Percentiles rank a stretch among this genome's conserved stretches.
Evolutionary conservation across 2,329 filamentous ascomycete genomes (phyloP).

Genomic region (Fusarium penzigii): DNA sequence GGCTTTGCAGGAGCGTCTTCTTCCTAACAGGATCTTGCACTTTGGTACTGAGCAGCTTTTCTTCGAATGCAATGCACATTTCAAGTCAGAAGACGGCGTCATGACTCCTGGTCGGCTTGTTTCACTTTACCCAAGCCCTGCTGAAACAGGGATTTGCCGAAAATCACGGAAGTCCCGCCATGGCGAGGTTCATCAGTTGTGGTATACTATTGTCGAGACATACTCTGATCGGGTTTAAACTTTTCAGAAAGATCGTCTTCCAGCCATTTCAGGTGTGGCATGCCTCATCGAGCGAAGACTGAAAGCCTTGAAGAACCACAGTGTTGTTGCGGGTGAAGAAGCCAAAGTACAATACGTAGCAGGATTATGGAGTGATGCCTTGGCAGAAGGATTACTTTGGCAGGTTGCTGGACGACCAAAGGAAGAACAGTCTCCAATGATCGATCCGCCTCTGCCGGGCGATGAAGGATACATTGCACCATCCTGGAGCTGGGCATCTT

Average conservation of each 20-base stretch:
- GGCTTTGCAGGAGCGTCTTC: conserved; percentile 11
- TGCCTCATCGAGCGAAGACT: background rate
- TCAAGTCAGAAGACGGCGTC: conserved; percentile 8
- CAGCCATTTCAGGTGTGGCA: conserved; percentile 1
- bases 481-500: conserved; percentile 12
- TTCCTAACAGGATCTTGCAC: conserved; percentile 5
- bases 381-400: conserved; percentile 2
- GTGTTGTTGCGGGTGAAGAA: background rate
- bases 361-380: conserved; percentile 2
- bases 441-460: background rate
- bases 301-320: background rate
- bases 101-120: conserved; percentile 4
- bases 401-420: background rate
- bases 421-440: background rate
- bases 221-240: background rate
- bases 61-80: conserved; percentile 12
- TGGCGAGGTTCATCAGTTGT: background rate
- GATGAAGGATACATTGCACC: conserved; percentile 6
- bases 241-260: background rate
- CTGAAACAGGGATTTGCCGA: background rate
- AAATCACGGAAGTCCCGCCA: background rate
- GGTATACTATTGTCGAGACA: conserved; percentile 4
- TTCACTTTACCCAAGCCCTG: background rate
- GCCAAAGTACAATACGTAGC: background rate
- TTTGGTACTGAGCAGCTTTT: conserved; percentile 9